Evolutionary conservation across 2,329 filamentous ascomycete species (phyloP).

Genomic region (Scytalidium lignicola): DNA sequence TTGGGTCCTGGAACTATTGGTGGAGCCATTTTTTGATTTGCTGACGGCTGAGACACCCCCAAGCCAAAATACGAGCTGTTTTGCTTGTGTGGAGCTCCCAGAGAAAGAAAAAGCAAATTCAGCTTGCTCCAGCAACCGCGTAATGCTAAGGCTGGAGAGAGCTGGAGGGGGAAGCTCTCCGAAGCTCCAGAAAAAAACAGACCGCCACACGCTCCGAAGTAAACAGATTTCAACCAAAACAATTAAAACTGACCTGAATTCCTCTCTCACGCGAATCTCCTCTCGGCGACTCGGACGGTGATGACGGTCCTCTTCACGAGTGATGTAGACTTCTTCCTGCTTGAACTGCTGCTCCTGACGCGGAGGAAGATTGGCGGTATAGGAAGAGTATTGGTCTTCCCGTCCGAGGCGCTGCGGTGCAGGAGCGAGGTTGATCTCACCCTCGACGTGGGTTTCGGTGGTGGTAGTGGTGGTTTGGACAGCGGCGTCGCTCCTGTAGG

Average conservation of each 20-base stretch:
- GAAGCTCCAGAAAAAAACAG: too few species aligned
- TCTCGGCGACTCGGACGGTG: slow-evolving; percentile 62
- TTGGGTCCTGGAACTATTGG: background rate
- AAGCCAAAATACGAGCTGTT: slow-evolving; percentile 9
- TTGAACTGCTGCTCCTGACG: slow-evolving; percentile 40
- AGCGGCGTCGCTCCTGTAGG: slow-evolving; percentile 73
- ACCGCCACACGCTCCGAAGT: too few species aligned
- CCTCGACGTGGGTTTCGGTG: slow-evolving; percentile 78
- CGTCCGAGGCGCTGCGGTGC: slow-evolving; percentile 82
- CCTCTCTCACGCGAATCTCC: slow-evolving; percentile 48
- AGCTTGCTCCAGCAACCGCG: background rate
- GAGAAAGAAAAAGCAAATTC: slow-evolving; percentile 1
- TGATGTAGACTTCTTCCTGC: slow-evolving; percentile 81
- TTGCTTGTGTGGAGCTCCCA: slow-evolving; percentile 11
- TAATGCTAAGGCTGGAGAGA: too few species aligned
- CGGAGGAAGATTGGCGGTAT: slow-evolving; percentile 59
- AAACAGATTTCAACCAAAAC: background rate
- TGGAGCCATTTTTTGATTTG: background rate
- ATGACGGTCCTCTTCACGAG: slow-evolving; percentile 72
- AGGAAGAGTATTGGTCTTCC: slow-evolving; percentile 89
- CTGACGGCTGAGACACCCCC: background rate
- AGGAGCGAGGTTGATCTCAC: slow-evolving; percentile 68
- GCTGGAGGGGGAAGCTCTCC: too few species aligned
- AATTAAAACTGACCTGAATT: slow-evolving; percentile 44
- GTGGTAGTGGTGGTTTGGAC: slow-evolving; percentile 50